Evolutionary conservation across 2,329 filamentous ascomycete genomes (phyloP).

Genomic region (Trichocomaceae sp.): DNA sequence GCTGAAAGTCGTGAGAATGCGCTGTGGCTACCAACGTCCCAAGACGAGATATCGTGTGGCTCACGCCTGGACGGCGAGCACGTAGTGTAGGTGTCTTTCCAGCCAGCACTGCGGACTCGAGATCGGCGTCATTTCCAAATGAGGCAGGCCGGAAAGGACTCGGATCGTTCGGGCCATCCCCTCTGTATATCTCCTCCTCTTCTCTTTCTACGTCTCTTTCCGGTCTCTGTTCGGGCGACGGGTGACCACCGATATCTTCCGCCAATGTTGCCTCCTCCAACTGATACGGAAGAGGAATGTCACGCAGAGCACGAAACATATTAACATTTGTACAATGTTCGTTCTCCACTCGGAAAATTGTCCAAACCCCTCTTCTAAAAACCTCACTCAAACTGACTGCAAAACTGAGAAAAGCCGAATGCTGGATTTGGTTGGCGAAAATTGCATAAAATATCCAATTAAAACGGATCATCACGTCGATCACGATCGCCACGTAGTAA

Average conservation of each 20-base stretch:
- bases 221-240: slow-evolving; percentile 12
- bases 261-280: slow-evolving; percentile 20
- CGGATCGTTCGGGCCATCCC: neutral
- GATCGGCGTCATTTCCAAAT: slow-evolving; percentile 18
- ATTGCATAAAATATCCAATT: slow-evolving; percentile 93
- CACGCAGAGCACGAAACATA: slow-evolving; percentile 80
- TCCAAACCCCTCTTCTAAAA: slow-evolving; percentile 81
- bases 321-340: slow-evolving; percentile 92
- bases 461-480: slow-evolving; percentile 82
- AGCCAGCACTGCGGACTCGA: slow-evolving; percentile 21
- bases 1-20: slow-evolving; percentile 87
- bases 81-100: slow-evolving; percentile 23
- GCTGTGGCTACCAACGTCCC: slow-evolving; percentile 71
- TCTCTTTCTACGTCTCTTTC: slow-evolving; percentile 7
- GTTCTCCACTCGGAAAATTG: slow-evolving; percentile 90
- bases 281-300: slow-evolving; percentile 78
- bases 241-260: slow-evolving; percentile 14
- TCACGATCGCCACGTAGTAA: slow-evolving; percentile 78
- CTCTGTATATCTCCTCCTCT: neutral
- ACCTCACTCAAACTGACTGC: slow-evolving; percentile 71
- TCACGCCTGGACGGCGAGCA: slow-evolving; percentile 21
- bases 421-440: slow-evolving; percentile 70
- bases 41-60: slow-evolving; percentile 44
- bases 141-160: neutral
- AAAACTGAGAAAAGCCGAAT: slow-evolving; percentile 77